Percentiles rank a stretch among this genome's conserved stretches.
Conservation (phyloP, 1,139 yeast species). For the Sugiyamaella sp. region DNA sequence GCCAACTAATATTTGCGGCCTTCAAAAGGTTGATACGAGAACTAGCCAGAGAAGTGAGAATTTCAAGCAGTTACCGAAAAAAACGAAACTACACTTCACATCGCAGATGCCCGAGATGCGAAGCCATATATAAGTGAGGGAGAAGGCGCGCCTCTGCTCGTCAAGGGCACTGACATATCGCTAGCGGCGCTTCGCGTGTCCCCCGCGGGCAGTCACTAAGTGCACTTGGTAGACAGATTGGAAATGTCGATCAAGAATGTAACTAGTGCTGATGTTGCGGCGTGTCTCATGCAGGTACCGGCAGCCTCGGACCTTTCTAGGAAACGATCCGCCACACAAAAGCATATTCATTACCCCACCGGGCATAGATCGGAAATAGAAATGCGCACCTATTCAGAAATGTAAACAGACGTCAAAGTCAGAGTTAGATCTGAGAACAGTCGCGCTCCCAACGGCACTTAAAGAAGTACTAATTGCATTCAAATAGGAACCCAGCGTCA, state of each 20-base stretch:
- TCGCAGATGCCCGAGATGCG: too few species aligned
- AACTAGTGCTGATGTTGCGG: neutral
- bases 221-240: neutral
- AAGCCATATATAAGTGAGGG: too few species aligned
- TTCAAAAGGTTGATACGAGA: too few species aligned
- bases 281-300: slow-evolving; percentile 12
- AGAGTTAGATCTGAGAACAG: neutral
- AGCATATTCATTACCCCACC: neutral
- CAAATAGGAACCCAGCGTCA: neutral
- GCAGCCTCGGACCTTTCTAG: neutral
- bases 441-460: neutral
- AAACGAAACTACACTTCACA: too few species aligned
- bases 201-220: too few species aligned
- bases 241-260: neutral
- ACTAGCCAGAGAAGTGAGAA: too few species aligned
- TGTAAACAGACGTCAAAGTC: neutral
- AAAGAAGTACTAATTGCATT: neutral
- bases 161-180: too few species aligned
- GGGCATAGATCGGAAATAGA: neutral
- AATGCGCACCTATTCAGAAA: neutral
- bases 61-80: too few species aligned
- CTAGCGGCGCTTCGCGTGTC: too few species aligned
- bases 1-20: too few species aligned
- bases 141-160: too few species aligned
- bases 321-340: neutral